Conservation (phyloP, 345 rosid genomes). For the Viola odorata region DNA sequence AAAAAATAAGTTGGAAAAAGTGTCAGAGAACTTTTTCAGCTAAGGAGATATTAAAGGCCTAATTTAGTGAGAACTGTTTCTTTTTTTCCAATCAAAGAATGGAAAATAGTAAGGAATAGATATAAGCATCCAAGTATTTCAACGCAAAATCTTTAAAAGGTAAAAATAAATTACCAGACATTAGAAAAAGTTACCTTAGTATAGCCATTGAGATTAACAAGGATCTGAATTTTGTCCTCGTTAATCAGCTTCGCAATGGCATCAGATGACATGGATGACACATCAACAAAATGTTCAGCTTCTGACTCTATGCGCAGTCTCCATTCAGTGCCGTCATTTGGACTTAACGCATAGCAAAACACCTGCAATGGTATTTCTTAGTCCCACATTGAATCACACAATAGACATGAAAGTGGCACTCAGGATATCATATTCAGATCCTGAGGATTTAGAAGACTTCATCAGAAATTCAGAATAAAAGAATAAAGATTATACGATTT, state of each 20-base stretch:
- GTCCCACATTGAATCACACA: not conserved
- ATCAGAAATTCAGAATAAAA: not conserved
- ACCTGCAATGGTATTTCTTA: slow-evolving; percentile 39
- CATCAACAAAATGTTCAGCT: slow-evolving; percentile 91
- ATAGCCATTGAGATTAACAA: slow-evolving; percentile 90
- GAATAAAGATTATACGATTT: too few species aligned
- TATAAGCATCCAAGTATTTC: not conserved
- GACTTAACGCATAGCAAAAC: slow-evolving; percentile 92
- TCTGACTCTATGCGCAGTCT: slow-evolving; percentile 83
- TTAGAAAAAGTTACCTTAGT: slow-evolving; percentile 51
- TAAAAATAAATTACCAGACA: not conserved
- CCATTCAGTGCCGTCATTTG: slow-evolving; percentile 96
- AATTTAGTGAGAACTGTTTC: too few species aligned
- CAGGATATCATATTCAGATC: too few species aligned
- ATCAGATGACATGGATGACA: slow-evolving; percentile 84
- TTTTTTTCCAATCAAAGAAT: too few species aligned
- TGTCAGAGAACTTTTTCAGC: too few species aligned
- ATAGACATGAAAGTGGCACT: not conserved
- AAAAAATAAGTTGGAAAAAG: too few species aligned
- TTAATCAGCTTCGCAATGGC: slow-evolving; percentile 77
- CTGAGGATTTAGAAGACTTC: not conserved
- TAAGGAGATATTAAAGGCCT: too few species aligned
- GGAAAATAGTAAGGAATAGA: too few species aligned
- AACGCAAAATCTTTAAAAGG: not conserved
- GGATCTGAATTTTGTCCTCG: slow-evolving; percentile 82